Conservation (phyloP, 176 grass and related monocot genomes). For the Stipa capillata region DNA sequence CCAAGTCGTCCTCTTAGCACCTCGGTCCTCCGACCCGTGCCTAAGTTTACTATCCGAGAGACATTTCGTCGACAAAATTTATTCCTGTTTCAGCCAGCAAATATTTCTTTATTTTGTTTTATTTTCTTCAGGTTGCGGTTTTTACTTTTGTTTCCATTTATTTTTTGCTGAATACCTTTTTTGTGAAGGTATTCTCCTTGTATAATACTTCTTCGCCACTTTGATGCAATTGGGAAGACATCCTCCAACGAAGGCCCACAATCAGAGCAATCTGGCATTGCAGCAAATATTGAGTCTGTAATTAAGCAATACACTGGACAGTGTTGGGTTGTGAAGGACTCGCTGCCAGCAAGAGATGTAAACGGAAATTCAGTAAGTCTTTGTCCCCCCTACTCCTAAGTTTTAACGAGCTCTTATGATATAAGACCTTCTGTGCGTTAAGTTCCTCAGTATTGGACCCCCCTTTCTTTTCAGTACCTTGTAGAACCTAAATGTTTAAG, state of each 20-base stretch:
- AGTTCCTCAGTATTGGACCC: conserved; percentile 4
- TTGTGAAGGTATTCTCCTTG: conserved; percentile 79
- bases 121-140: not conserved
- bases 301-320: conserved; percentile 75
- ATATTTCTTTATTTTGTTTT: not conserved
- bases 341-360: conserved; percentile 20
- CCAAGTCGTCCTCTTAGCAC: too few species aligned
- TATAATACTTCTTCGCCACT: conserved; percentile 82
- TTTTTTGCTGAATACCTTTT: conserved; percentile 25
- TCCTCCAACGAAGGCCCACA: conserved; percentile 70
- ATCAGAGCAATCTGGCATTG: conserved; percentile 71
- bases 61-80: too few species aligned
- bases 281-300: conserved; percentile 63
- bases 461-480: conserved; percentile 51
- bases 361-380: conserved; percentile 49
- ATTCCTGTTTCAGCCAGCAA: conserved; percentile 9
- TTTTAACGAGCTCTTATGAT: conserved; percentile 8
- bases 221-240: conserved; percentile 65
- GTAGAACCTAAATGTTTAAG: conserved; percentile 56
- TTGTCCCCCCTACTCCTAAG: not conserved
- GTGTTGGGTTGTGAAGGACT: conserved; percentile 35
- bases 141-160: conserved; percentile 17
- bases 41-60: too few species aligned
- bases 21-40: too few species aligned
- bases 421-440: not conserved